phyloP scores from a whole-genome alignment of 305 asterid species.

The Fraxinus floribunda region DNA sequence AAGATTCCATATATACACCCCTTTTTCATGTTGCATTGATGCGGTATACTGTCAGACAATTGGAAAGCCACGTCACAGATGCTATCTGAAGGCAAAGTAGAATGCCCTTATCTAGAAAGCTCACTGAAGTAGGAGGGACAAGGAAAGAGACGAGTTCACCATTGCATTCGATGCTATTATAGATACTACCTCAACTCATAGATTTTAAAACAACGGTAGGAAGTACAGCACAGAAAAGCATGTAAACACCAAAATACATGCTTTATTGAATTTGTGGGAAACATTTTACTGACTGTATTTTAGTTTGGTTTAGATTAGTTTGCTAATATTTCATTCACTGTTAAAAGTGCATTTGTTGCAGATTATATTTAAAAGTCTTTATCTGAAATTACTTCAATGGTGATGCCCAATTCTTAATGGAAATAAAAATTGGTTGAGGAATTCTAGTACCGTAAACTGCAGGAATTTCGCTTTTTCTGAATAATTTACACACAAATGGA shows the following conservation, averaged over 20 bases:
- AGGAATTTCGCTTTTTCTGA: not conserved
- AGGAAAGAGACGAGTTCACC: not conserved
- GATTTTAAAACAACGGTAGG: not conserved
- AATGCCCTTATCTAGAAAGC: not conserved
- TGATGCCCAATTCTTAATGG: not conserved
- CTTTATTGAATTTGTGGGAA: not conserved
- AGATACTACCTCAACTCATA: not conserved
- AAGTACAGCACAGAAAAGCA: not conserved
- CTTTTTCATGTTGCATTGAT: not conserved
- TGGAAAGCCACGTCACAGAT: not conserved
- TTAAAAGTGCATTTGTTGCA: not conserved
- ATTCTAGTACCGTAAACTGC: not conserved
- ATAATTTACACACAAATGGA: not conserved
- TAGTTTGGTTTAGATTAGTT: not conserved
- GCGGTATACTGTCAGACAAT: not conserved
- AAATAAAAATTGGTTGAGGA: not conserved
- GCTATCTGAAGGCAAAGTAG: not conserved
- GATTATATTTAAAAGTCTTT: not conserved
- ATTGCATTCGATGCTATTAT: not conserved
- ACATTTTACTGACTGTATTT: not conserved
- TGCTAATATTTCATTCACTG: not conserved
- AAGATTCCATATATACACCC: not conserved
- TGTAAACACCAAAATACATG: not conserved
- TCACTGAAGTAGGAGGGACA: not conserved
- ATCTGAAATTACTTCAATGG: not conserved